Evolutionary conservation across 2,329 filamentous ascomycete genomes (phyloP).

Genomic region (Fusarium sp.): DNA sequence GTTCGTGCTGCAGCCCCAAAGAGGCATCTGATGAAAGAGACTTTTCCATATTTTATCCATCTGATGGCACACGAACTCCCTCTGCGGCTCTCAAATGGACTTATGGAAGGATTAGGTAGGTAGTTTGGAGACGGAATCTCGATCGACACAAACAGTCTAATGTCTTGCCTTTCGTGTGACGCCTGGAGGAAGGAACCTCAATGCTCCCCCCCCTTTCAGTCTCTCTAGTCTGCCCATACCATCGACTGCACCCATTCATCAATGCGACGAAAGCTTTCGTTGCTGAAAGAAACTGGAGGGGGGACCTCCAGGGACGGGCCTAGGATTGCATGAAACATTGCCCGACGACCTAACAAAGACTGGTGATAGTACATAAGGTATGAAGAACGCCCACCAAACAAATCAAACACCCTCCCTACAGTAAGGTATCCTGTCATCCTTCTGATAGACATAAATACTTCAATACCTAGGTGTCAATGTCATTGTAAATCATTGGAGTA

Average conservation of each 20-base stretch:
- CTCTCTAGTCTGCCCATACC: background rate
- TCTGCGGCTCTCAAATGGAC: background rate
- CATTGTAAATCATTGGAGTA: slow-evolving; percentile 15
- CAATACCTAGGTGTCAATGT: background rate
- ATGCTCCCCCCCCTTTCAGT: background rate
- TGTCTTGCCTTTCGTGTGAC: slow-evolving; percentile 6
- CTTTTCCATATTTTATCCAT: slow-evolving; percentile 7
- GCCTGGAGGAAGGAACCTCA: slow-evolving; percentile 14
- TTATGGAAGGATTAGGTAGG: background rate
- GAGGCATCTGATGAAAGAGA: slow-evolving; percentile 26
- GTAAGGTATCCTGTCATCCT: background rate
- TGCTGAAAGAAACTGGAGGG: background rate
- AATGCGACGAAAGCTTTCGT: slow-evolving; percentile 1
- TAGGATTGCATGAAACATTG: slow-evolving; percentile 4
- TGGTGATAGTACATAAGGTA: slow-evolving; percentile 1
- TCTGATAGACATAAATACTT: background rate
- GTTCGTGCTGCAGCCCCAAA: slow-evolving; percentile 26
- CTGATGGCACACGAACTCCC: background rate
- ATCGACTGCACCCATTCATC: background rate
- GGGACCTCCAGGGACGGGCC: background rate
- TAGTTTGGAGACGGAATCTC: slow-evolving; percentile 19
- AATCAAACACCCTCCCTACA: background rate
- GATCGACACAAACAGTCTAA: slow-evolving; percentile 18
- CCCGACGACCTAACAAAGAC: background rate
- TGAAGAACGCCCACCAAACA: slow-evolving; percentile 15